A percentile compares a stretch with the other conserved stretches of the same genome.
Conservation (phyloP, 23 red algal genomes). For the Gracilariopsis chorda region DNA sequence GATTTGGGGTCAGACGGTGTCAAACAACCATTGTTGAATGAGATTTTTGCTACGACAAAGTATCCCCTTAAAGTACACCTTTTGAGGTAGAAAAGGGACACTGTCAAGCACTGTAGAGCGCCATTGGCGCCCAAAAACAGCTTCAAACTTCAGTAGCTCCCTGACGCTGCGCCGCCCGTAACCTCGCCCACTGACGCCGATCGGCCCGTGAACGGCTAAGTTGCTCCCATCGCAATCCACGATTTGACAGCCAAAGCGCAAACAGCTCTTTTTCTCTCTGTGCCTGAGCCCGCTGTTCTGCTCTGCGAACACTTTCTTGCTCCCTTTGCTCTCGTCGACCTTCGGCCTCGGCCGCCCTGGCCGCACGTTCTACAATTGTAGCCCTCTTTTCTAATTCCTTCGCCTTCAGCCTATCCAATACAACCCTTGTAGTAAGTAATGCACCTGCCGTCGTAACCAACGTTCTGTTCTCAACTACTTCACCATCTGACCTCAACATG, state of each 20-base stretch:
- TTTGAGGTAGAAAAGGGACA: no score
- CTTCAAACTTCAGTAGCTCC: no score
- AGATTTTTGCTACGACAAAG: no score
- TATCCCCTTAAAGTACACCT: no score
- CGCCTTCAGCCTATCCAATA: not conserved
- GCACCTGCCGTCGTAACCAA: not conserved
- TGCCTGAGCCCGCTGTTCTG: not conserved
- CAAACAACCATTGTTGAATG: no score
- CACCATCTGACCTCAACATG: not conserved
- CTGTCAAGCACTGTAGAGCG: no score
- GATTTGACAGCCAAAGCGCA: not conserved
- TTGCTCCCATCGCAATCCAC: not conserved
- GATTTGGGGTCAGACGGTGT: no score
- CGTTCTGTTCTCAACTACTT: not conserved
- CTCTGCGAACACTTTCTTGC: not conserved
- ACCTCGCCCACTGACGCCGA: not conserved
- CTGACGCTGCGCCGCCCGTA: no score
- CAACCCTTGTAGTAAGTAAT: not conserved
- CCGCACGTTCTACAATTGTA: not conserved
- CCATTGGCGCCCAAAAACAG: no score
- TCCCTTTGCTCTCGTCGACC: not conserved
- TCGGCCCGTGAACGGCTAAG: not conserved
- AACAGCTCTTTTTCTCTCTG: not conserved
- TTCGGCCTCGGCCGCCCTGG: not conserved
- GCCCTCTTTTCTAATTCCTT: not conserved